Evolutionary conservation across 257 asterid genomes (phyloP), one percentile per base, ranked within the genome.

Genomic region (Dorcoceras hygrometricum): DNA sequence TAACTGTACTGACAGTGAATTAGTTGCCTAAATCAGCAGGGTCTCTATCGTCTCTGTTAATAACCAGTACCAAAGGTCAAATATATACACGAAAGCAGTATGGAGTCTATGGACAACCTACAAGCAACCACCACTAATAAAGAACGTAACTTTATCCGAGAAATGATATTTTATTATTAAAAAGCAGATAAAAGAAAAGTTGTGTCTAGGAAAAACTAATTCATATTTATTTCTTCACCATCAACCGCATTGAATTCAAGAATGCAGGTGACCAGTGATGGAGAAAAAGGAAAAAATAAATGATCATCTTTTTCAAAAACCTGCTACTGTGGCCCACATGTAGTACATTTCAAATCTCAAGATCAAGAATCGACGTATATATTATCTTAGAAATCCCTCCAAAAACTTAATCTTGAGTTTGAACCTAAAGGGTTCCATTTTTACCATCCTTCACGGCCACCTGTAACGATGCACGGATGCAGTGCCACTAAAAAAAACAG

Each of bases 291-390:
- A 71, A 71, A 19, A 72, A 68, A 65, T 69, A 56, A 43, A 51
- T 24, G 6, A 66, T 70, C 73, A 61, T 69, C 73, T 62, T 68
- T 71, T 68, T 70, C 76, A 57, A 48, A 53, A 60, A 71, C 50
- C 85, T 71, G 76, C 56, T 50, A 51, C 67, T 57, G 24, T 78
- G 88, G 73, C 73, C 90, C 88, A 80, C 84, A 73, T 68, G 59
- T 32, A 58, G 51, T 77, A n/a, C 58, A 60, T 59, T 63, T 75
- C 67, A 69, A 66, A 67, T 59, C 67, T 63, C 60, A 61, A 68
- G 71, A 6, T 32, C 60, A 54, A 39, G 73, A 59, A 8, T 59
- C 59, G 50, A 63, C 25, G 63, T 66, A 71, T 69, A 76, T 73
- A 58, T 28, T 34, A 59, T 69, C 66, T 62, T 0, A 28, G 36